phyloP scores from a whole-genome alignment of 768 basidiomycete genomes.

The Russula compacta region DNA sequence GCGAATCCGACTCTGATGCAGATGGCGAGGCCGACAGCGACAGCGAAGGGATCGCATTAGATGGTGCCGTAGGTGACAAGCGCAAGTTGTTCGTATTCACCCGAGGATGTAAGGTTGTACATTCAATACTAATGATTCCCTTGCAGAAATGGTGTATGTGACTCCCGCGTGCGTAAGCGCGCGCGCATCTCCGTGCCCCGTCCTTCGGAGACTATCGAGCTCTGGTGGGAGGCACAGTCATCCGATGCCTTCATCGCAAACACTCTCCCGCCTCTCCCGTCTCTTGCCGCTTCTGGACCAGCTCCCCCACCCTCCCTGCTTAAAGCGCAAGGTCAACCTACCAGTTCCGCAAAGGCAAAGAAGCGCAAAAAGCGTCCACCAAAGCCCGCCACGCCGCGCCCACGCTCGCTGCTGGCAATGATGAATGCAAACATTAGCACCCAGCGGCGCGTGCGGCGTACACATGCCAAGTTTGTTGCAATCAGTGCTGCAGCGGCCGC shows the following conservation, averaged over 20 bases:
- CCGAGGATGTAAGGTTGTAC: not conserved
- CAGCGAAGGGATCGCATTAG: slow-evolving; percentile 22
- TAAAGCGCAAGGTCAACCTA: slow-evolving; percentile 17
- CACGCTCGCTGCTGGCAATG: slow-evolving; percentile 43
- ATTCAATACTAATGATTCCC: not conserved
- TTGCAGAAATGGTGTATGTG: slow-evolving; percentile 26
- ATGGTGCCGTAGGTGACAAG: slow-evolving; percentile 45
- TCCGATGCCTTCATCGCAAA: slow-evolving; percentile 18
- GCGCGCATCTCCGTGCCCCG: slow-evolving; percentile 34
- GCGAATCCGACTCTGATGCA: slow-evolving; percentile 20
- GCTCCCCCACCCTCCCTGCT: slow-evolving; percentile 21
- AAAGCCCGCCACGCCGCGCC: slow-evolving; percentile 19
- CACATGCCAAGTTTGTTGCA: slow-evolving; percentile 61
- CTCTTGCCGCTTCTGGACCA: slow-evolving; percentile 17
- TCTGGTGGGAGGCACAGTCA: slow-evolving; percentile 20
- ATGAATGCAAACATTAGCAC: slow-evolving; percentile 76
- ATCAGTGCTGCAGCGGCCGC: slow-evolving; percentile 35
- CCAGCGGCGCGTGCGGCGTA: slow-evolving; percentile 61
- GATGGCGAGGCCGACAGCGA: slow-evolving; percentile 27
- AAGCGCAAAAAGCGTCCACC: slow-evolving; percentile 31
- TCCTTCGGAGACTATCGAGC: slow-evolving; percentile 13
- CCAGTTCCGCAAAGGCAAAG: slow-evolving; percentile 19
- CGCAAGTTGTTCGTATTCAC: slow-evolving; percentile 41
- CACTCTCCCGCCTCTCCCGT: slow-evolving; percentile 19
- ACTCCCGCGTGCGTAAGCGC: slow-evolving; percentile 54